phyloP scores from a whole-genome alignment of 768 basidiomycete genomes.

The Suillus discolor region DNA sequence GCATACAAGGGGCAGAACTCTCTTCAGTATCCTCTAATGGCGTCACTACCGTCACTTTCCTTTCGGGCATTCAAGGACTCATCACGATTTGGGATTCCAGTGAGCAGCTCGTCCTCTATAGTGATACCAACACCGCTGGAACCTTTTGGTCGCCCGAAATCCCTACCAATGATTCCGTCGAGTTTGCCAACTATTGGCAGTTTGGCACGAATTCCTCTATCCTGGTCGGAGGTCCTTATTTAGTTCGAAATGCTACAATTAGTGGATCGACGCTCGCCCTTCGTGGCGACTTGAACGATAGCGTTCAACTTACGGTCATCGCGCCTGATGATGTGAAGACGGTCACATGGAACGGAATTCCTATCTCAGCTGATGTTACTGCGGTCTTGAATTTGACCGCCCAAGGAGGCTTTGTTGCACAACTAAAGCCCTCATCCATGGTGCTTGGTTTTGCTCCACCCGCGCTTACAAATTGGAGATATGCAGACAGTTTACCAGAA shows the following conservation, averaged over 20 bases:
- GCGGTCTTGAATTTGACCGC: slow-evolving; percentile 29
- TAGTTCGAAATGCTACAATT: slow-evolving; percentile 59
- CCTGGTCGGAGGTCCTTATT: slow-evolving; percentile 65
- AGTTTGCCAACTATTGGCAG: slow-evolving; percentile 66
- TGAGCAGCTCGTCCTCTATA: slow-evolving; percentile 67
- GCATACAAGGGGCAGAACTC: slow-evolving; percentile 30
- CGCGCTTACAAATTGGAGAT: slow-evolving; percentile 69
- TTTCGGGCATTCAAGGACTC: slow-evolving; percentile 57
- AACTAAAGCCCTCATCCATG: slow-evolving; percentile 38
- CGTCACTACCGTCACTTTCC: slow-evolving; percentile 52
- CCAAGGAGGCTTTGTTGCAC: slow-evolving; percentile 51
- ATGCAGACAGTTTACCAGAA: slow-evolving; percentile 76
- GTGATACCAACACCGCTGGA: slow-evolving; percentile 64
- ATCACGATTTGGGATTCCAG: slow-evolving; percentile 68
- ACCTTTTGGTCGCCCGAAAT: slow-evolving; percentile 81
- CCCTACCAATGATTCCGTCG: slow-evolving; percentile 37
- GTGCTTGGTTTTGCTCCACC: slow-evolving; percentile 43
- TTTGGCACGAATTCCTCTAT: slow-evolving; percentile 72
- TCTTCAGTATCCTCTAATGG: slow-evolving; percentile 28
- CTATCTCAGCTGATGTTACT: slow-evolving; percentile 40
- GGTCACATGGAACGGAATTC: slow-evolving; percentile 75
- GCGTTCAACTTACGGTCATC: slow-evolving; percentile 61
- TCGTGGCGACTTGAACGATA: slow-evolving; percentile 67
- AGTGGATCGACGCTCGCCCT: slow-evolving; percentile 54
- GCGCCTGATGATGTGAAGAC: slow-evolving; percentile 52